Percentiles rank a stretch among this genome's conserved stretches.
Conservation (phyloP, 805 yeast genomes). For the Cyberlindnera petersonii region DNA sequence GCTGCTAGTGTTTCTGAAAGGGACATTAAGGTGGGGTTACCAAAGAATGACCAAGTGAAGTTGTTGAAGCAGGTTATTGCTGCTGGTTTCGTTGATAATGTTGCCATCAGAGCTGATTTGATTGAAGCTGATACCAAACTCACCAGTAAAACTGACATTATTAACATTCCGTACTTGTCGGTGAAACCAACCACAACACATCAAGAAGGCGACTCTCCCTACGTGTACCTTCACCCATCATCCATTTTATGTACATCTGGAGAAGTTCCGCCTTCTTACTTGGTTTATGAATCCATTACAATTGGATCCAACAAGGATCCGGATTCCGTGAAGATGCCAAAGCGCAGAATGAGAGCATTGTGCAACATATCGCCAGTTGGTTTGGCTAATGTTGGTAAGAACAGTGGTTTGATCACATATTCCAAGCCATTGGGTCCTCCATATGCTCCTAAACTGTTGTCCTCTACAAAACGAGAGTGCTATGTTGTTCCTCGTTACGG, state of each 20-base stretch:
- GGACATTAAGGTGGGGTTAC: slow-evolving; percentile 58
- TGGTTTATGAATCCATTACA: slow-evolving; percentile 71
- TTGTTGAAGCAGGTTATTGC: slow-evolving; percentile 89
- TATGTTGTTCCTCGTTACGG: slow-evolving; percentile 92
- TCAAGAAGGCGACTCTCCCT: slow-evolving; percentile 41
- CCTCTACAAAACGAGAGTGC: slow-evolving; percentile 71
- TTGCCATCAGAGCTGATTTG: slow-evolving; percentile 79
- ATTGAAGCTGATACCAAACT: slow-evolving; percentile 58
- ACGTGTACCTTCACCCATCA: slow-evolving; percentile 75
- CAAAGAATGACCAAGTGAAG: slow-evolving; percentile 62
- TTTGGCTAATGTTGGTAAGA: slow-evolving; percentile 70
- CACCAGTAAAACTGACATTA: slow-evolving; percentile 53
- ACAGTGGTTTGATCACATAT: slow-evolving; percentile 68
- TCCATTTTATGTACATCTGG: slow-evolving; percentile 62
- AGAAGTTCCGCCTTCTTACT: slow-evolving; percentile 69
- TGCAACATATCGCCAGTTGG: slow-evolving; percentile 75
- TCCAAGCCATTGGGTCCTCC: slow-evolving; percentile 93
- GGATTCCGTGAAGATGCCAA: slow-evolving; percentile 40
- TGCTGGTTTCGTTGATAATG: slow-evolving; percentile 88
- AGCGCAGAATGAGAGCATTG: slow-evolving; percentile 65
- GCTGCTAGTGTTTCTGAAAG: slow-evolving; percentile 42
- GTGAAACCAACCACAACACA: slow-evolving; percentile 37
- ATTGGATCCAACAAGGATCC: slow-evolving; percentile 44
- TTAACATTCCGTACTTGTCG: slow-evolving; percentile 62
- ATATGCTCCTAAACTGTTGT: slow-evolving; percentile 68